These are phyloP conservation scores for Arachis monticola DNA, from an alignment of 331 rosid genomes.

Conservation along the genomic window DNA sequence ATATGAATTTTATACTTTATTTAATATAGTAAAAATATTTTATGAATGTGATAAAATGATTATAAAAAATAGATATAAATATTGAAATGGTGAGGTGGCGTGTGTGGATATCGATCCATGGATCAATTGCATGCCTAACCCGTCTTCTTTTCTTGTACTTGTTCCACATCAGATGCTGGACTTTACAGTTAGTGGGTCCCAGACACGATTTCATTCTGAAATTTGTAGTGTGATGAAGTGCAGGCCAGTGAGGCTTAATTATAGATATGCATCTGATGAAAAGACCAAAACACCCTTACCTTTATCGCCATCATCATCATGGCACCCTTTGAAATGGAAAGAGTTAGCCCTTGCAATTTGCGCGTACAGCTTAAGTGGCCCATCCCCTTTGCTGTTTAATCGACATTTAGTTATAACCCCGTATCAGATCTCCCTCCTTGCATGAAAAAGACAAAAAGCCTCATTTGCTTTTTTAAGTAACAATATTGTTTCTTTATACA, in stretches of 20 bases:
- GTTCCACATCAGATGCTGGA: conserved; percentile 44
- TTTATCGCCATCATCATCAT: conserved; percentile 34
- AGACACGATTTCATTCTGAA: conserved; percentile 27
- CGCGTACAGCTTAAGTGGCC: not conserved
- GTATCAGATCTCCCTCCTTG: conserved; percentile 36
- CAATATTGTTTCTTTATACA: not conserved
- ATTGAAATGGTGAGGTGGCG: conserved; percentile 1
- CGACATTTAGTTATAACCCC: not conserved
- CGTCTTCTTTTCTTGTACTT: not conserved
- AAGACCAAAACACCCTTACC: conserved; percentile 38
- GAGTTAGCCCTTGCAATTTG: conserved; percentile 39
- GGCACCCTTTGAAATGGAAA: conserved; percentile 34
- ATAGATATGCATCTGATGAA: not conserved
- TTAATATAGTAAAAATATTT: no score
- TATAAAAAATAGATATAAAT: not conserved
- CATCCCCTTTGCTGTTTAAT: not conserved
- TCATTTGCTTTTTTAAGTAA: conserved; percentile 40
- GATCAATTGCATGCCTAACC: not conserved
- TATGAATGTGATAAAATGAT: no score
- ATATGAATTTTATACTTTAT: no score
- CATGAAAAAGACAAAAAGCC: conserved; percentile 41
- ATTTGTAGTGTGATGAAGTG: conserved; percentile 32
- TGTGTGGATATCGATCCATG: conserved; percentile 7
- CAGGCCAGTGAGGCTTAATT: conserved; percentile 30
- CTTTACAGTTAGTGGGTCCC: conserved; percentile 46